phyloP scores from a whole-genome alignment of 1,284 basidiomycete genomes.

The Phenoliferia sp. region DNA sequence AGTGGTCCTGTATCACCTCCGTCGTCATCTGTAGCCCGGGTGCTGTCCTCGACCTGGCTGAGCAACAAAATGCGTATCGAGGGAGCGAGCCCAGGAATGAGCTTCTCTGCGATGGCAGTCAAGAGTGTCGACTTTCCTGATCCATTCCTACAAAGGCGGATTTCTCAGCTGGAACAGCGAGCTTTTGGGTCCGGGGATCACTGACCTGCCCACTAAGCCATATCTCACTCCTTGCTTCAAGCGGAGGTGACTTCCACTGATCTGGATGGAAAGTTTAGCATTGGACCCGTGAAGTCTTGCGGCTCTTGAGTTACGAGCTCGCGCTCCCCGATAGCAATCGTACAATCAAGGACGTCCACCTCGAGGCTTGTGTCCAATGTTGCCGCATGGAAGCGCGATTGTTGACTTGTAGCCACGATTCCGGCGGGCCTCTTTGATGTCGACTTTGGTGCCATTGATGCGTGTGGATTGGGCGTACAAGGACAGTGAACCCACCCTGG shows the following conservation, averaged over 20 bases:
- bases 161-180: neutral
- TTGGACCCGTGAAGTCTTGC: neutral
- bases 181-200: neutral
- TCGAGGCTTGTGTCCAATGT: slow-evolving; percentile 47
- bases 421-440: neutral
- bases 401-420: slow-evolving; percentile 39
- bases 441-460: neutral
- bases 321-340: slow-evolving; percentile 48
- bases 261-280: slow-evolving; percentile 30
- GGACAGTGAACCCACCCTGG: too few relatives aligned
- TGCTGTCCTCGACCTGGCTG: slow-evolving; percentile 49
- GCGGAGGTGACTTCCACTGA: slow-evolving; percentile 43
- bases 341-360: slow-evolving; percentile 52
- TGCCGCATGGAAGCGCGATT: slow-evolving; percentile 51
- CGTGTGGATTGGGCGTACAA: too few relatives aligned
- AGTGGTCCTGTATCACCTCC: slow-evolving; percentile 12
- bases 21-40: slow-evolving; percentile 25
- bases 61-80: slow-evolving; percentile 54
- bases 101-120: slow-evolving; percentile 47
- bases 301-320: slow-evolving; percentile 51
- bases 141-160: slow-evolving; percentile 48
- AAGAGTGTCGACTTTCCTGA: slow-evolving; percentile 56
- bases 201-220: slow-evolving; percentile 23
- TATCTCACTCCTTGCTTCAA: slow-evolving; percentile 37
- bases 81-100: slow-evolving; percentile 53